Evolutionary conservation across 2,329 filamentous ascomycete genomes (phyloP).

Genomic region (Pleomassaria siparia): DNA sequence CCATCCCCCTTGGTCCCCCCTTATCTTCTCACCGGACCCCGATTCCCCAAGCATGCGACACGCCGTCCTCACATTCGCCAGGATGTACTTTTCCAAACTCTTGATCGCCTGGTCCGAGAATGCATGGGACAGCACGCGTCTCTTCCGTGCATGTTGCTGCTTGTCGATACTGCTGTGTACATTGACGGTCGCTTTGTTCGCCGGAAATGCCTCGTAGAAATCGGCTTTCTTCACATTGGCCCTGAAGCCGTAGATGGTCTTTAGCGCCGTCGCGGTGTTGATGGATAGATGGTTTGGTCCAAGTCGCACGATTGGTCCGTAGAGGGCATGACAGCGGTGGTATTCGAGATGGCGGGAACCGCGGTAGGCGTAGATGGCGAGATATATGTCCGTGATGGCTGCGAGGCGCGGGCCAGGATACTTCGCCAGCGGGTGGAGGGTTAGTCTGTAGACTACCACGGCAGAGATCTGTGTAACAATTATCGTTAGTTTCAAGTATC

Average conservation of each 20-base stretch:
- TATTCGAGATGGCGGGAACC: slow-evolving; percentile 75
- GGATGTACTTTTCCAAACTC: slow-evolving; percentile 49
- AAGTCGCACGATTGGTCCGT: slow-evolving; percentile 73
- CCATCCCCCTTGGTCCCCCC: slow-evolving; percentile 41
- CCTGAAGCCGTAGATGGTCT: slow-evolving; percentile 53
- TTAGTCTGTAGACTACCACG: slow-evolving; percentile 43
- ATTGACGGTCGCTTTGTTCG: slow-evolving; percentile 44
- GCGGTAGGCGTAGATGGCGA: slow-evolving; percentile 69
- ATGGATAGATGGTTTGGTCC: slow-evolving; percentile 77
- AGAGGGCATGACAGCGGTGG: slow-evolving; percentile 68
- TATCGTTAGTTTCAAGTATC: too few species aligned
- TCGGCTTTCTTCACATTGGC: slow-evolving; percentile 52
- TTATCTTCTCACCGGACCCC: slow-evolving; percentile 12
- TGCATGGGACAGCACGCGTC: slow-evolving; percentile 50
- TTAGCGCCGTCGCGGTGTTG: slow-evolving; percentile 63
- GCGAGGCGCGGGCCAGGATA: slow-evolving; percentile 48
- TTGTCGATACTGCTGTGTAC: slow-evolving; percentile 51
- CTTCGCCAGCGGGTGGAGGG: slow-evolving; percentile 46
- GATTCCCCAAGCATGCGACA: slow-evolving; percentile 34
- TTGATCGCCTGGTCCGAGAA: slow-evolving; percentile 51
- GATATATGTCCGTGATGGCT: slow-evolving; percentile 41
- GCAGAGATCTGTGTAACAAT: slow-evolving; percentile 27
- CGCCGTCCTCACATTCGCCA: slow-evolving; percentile 46
- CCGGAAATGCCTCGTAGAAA: slow-evolving; percentile 52
- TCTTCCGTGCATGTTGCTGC: slow-evolving; percentile 49